Conservation (phyloP, 805 yeast genomes). For the Kodamaea sagamina region DNA sequence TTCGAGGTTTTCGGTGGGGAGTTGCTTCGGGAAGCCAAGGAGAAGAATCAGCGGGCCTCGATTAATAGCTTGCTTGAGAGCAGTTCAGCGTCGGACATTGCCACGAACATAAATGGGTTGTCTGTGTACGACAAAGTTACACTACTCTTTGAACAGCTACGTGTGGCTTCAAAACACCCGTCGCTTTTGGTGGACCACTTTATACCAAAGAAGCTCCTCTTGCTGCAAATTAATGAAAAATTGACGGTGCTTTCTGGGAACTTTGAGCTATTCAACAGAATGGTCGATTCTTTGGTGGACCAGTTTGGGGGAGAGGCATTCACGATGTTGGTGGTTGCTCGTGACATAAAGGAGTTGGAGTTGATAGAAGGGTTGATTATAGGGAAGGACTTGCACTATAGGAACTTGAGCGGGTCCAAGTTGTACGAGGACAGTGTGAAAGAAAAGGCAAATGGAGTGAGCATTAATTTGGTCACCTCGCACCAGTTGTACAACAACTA, state of each 20-base stretch:
- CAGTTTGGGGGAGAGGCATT: conserved; percentile 14
- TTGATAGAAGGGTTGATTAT: conserved; percentile 73
- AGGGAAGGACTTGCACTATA: conserved; percentile 69
- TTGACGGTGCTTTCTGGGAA: conserved; percentile 60
- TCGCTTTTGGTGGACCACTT: conserved; percentile 74
- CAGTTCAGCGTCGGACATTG: not conserved
- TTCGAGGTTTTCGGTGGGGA: conserved; percentile 32
- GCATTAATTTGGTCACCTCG: conserved; percentile 30
- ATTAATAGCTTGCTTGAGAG: conserved; percentile 39
- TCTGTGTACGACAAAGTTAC: conserved; percentile 36
- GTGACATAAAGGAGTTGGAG: conserved; percentile 69
- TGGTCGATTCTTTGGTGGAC: conserved; percentile 37
- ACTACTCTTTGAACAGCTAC: conserved; percentile 47
- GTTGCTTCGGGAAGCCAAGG: conserved; percentile 24
- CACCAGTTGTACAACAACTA: conserved; percentile 38
- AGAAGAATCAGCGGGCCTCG: conserved; percentile 30
- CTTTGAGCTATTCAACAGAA: conserved; percentile 52
- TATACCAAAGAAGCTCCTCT: conserved; percentile 66
- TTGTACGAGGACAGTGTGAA: conserved; percentile 44
- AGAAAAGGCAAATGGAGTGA: conserved; percentile 2
- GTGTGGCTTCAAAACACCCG: conserved; percentile 63
- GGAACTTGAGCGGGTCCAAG: conserved; percentile 66
- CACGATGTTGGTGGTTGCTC: conserved; percentile 51
- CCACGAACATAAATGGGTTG: not conserved
- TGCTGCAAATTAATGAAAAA: conserved; percentile 64